Evolutionary conservation across 2,329 filamentous ascomycete species (phyloP).

Genomic region (Cercospora janseana): DNA sequence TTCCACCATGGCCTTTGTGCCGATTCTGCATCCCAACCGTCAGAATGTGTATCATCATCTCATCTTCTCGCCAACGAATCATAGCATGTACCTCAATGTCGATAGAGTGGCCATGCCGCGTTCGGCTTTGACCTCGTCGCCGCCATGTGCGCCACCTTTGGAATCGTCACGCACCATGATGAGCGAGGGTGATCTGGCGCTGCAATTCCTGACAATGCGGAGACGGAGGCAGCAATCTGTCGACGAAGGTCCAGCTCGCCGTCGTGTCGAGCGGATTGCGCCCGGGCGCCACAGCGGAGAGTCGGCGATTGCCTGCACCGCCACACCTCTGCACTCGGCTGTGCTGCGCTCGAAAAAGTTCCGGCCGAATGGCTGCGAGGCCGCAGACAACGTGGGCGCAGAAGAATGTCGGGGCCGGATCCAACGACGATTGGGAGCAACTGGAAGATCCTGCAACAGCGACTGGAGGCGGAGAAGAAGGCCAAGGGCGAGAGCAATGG

Average conservation of each 20-base stretch:
- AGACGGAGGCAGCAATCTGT: constrained; percentile 11
- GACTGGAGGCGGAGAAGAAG: constrained; percentile 44
- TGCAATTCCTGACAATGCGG: constrained; percentile 1
- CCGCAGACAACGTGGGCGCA: neutral
- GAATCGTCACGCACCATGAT: constrained; percentile 55
- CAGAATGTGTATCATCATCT: neutral
- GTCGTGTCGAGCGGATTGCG: constrained; percentile 22
- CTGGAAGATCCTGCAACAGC: constrained; percentile 74
- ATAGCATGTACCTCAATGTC: constrained; percentile 70
- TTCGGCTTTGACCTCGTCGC: constrained; percentile 53
- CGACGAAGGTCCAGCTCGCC: constrained; percentile 18
- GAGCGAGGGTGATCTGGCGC: neutral
- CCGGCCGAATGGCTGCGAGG: no score
- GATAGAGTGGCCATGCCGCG: constrained; percentile 82
- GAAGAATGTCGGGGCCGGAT: constrained; percentile 40
- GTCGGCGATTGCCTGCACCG: constrained; percentile 5
- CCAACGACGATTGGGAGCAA: constrained; percentile 54
- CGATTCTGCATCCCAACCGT: constrained; percentile 52
- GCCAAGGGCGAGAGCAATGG: constrained; percentile 33
- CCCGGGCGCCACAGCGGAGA: constrained; percentile 15
- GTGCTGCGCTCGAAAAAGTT: constrained; percentile 2
- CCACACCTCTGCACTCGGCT: constrained; percentile 13
- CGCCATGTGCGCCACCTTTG: constrained; percentile 32
- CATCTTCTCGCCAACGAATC: no score
- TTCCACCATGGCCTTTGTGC: constrained; percentile 65